Evolutionary conservation across 495 filamentous ascomycete genomes (phyloP).

Genomic region (Hypoxylon cercidicola): DNA sequence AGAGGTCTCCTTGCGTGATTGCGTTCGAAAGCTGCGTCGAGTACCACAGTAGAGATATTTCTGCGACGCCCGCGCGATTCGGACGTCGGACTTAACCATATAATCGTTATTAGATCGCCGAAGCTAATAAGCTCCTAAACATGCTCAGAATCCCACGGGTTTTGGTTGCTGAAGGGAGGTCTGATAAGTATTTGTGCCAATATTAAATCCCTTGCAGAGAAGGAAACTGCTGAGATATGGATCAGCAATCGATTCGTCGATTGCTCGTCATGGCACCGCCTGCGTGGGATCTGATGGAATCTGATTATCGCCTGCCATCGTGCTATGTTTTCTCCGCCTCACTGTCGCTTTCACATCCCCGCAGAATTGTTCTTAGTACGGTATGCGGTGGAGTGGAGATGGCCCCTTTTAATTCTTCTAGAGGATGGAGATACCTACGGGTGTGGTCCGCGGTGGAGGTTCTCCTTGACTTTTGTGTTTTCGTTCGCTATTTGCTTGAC

Average conservation of each 20-base stretch:
- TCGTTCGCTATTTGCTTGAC: conserved; percentile 33
- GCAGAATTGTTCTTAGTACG: conserved; percentile 37
- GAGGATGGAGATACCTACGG: conserved; percentile 28
- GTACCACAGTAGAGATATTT: conserved; percentile 7
- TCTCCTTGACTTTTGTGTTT: conserved; percentile 10
- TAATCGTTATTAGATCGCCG: too few relatives aligned
- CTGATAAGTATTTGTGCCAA: too few relatives aligned
- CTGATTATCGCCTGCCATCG: conserved; percentile 14
- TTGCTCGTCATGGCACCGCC: conserved; percentile 15
- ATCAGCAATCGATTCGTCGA: conserved; percentile 22
- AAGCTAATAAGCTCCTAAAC: too few relatives aligned
- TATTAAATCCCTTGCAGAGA: not conserved
- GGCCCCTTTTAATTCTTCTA: conserved; percentile 15
- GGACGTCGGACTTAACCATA: not conserved
- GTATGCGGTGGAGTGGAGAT: conserved; percentile 34
- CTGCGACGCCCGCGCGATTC: conserved; percentile 1
- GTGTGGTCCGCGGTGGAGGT: conserved; percentile 33
- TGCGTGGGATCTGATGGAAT: conserved; percentile 15
- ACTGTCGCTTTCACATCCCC: conserved; percentile 18
- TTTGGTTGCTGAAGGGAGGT: conserved; percentile 2
- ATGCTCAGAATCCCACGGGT: not conserved
- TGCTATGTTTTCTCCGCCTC: conserved; percentile 29
- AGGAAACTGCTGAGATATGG: conserved; percentile 23
- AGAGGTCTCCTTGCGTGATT: conserved; percentile 37
- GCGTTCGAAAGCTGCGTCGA: conserved; percentile 7